Conservation (phyloP, 2,329 filamentous ascomycete species). For the Diplodia corticola region DNA sequence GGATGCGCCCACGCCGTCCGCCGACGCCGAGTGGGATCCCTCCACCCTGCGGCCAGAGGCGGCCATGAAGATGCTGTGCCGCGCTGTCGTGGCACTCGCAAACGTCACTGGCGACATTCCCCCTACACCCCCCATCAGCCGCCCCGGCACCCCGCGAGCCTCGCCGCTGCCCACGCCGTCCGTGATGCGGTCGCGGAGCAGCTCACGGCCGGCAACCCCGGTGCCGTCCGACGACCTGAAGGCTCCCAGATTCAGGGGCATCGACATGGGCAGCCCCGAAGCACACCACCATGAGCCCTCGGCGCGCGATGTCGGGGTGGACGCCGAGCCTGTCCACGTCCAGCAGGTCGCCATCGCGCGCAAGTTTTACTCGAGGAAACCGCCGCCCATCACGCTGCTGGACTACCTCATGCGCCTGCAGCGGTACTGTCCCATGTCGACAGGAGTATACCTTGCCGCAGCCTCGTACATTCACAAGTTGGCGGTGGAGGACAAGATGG, state of each 20-base stretch:
- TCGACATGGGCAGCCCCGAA: conserved; percentile 51
- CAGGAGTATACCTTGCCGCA: conserved; percentile 87
- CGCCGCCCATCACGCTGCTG: conserved; percentile 77
- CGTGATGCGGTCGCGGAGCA: conserved; percentile 27
- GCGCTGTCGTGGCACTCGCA: conserved; percentile 60
- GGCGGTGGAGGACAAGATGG: conserved; percentile 69
- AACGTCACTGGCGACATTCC: conserved; percentile 75
- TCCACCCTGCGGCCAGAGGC: conserved; percentile 70
- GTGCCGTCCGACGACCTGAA: conserved; percentile 44
- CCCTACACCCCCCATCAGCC: conserved; percentile 70
- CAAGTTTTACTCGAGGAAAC: conserved; percentile 88
- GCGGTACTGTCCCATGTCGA: conserved; percentile 88
- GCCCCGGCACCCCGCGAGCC: conserved; percentile 57
- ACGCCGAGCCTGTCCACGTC: conserved; percentile 70
- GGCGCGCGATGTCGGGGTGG: conserved; percentile 54
- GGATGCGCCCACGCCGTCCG: conserved; percentile 42
- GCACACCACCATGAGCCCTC: conserved; percentile 51
- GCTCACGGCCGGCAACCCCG: conserved; percentile 42
- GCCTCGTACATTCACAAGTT: conserved; percentile 85
- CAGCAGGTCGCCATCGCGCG: conserved; percentile 85
- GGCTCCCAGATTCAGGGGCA: conserved; percentile 36
- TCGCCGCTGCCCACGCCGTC: not conserved
- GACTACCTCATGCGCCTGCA: conserved; percentile 87
- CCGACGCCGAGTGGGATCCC: conserved; percentile 61
- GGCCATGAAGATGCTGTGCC: conserved; percentile 77